Conservation (phyloP, 331 rosid genomes). For the Arachis monticola region DNA sequence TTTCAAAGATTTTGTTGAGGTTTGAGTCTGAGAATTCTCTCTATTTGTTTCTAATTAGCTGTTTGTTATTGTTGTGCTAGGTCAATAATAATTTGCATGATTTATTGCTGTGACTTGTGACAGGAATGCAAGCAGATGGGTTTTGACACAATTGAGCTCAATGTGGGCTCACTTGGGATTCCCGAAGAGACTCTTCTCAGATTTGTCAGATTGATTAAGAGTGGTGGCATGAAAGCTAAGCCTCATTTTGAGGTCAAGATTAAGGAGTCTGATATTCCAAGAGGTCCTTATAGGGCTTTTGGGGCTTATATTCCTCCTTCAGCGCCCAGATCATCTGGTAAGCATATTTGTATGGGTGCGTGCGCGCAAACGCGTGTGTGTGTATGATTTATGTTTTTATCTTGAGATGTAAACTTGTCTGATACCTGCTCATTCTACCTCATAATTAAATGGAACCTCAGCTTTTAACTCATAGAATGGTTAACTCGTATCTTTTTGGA, state of each 20-base stretch:
- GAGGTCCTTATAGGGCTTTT: constrained; percentile 69
- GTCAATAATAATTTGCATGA: background rate
- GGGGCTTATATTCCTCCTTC: constrained; percentile 74
- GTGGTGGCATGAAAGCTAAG: constrained; percentile 75
- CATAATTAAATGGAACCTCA: background rate
- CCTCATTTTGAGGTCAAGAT: constrained; percentile 80
- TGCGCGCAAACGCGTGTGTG: too few relatives aligned
- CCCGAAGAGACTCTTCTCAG: constrained; percentile 89
- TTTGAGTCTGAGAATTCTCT: constrained; percentile 40
- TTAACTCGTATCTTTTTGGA: background rate
- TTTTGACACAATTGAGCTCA: constrained; percentile 80
- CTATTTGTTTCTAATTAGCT: too few relatives aligned
- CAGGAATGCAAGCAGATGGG: constrained; percentile 95
- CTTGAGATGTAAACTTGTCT: background rate
- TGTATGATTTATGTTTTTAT: too few relatives aligned
- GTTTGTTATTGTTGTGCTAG: background rate
- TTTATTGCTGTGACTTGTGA: background rate
- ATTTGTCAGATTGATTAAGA: constrained; percentile 78
- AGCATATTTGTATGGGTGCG: background rate
- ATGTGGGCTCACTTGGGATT: constrained; percentile 69
- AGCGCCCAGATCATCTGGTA: constrained; percentile 80
- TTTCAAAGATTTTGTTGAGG: constrained; percentile 84
- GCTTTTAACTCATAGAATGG: background rate
- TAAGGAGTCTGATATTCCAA: constrained; percentile 80
- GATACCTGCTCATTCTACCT: background rate